Evolutionary conservation across 495 filamentous ascomycete species (phyloP).

Genomic region (Xylaria acuta): DNA sequence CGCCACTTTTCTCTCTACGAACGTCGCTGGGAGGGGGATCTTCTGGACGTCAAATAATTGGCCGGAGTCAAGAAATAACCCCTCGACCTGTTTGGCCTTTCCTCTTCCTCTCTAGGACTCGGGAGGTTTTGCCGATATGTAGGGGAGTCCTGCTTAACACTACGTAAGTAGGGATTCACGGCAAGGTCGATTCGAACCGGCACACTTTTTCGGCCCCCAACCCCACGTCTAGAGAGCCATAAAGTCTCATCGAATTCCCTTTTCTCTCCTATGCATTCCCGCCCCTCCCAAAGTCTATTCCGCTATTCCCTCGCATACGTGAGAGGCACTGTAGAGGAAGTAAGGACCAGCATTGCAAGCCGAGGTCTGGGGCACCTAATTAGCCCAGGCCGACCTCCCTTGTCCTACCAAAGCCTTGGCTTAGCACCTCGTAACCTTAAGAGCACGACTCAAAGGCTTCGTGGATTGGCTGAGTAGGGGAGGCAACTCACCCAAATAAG

Average conservation of each 20-base stretch:
- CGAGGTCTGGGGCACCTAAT: conserved; percentile 3
- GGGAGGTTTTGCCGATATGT: neutral
- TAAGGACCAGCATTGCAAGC: neutral
- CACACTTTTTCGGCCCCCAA: conserved; percentile 24
- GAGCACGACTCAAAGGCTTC: neutral
- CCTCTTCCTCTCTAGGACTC: neutral
- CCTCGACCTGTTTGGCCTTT: neutral
- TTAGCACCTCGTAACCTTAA: neutral
- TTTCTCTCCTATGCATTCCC: neutral
- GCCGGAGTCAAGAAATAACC: neutral
- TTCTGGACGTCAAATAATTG: neutral
- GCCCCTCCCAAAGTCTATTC: neutral
- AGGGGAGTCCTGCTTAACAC: neutral
- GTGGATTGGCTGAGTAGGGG: neutral
- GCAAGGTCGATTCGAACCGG: neutral
- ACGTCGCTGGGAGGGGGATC: neutral
- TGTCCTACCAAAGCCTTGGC: neutral
- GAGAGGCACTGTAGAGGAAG: neutral
- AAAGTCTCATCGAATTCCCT: neutral
- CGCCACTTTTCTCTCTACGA: neutral
- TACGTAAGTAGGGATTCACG: neutral
- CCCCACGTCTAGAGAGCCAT: neutral
- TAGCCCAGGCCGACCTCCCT: conserved; percentile 8
- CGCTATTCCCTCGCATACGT: neutral
- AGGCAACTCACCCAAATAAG: neutral